Base-by-base conservation (phyloP, 768 basidiomycete genomes). In the Suillus ampliporus region DNA sequence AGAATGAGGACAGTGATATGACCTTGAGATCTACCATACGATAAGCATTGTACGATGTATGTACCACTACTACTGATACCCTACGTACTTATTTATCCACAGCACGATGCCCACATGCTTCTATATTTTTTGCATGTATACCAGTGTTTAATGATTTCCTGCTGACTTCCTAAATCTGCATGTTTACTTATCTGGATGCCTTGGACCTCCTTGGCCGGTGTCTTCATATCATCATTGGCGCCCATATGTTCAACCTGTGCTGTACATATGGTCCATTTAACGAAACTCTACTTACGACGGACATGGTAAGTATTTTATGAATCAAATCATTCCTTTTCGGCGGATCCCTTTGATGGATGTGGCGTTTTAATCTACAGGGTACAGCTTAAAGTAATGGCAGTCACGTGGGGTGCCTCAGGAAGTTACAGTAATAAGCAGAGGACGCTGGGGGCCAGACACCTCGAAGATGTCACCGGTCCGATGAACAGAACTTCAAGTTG, bases 1-100 rank as follows among this genome's bases (percentile, higher is more conserved):
- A 61, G 37, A 57, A 64, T 8, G 67, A 65, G 2, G 65, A 64
- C 51, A 58, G 64, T 56, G 73, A 72, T 59, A 60, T 76, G 21
- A 47, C 41, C 58, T 61, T 64, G 31, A 75, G 62, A 54, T 72
- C 64, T 43, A 52, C 64, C 35, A 75, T 75, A 64, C 75, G 74
- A 53, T 75, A 66, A 64, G 15, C 48, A 51, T 38, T 44, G 26
- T 48, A 56, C 41, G 53, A 44, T 50, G 41, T 51, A 31, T 64
- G 58, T 63, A 46, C 35, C 41, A 13, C 35, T 28, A 31, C 26
- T 51, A 60, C 57, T 59, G n/a, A 41, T 60, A 61, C 66, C n/a
- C 59, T 56, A 56, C 41, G 11, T 21, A 62, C 43, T 47, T 61
- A 63, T 64, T 62, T 64, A 62, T 47, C 51, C 51, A 58, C 43